These are phyloP conservation scores for Bifiguratus adelaidae DNA, from an alignment of 192 early-diverging fungal species.

Conservation along the genomic window DNA sequence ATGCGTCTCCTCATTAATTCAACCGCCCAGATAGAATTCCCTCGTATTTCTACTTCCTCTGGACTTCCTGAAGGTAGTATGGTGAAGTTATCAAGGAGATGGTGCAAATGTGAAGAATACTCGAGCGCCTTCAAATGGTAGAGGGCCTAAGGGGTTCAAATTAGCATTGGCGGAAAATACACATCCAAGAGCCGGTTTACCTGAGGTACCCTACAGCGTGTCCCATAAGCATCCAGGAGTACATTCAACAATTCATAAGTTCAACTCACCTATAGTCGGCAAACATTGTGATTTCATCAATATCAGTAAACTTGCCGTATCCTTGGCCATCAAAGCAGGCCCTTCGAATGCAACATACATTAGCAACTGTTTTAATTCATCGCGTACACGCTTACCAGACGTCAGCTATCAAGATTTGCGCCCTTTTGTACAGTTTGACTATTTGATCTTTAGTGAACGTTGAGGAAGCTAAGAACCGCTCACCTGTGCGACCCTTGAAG, in stretches of 20 bases:
- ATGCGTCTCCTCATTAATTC: slow-evolving; percentile 44
- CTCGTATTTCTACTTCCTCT: slow-evolving; percentile 73
- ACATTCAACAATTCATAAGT: not conserved
- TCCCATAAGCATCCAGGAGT: no score
- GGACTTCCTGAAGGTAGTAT: slow-evolving; percentile 43
- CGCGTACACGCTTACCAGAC: slow-evolving; percentile 34
- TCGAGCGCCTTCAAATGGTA: slow-evolving; percentile 55
- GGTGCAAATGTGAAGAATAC: slow-evolving; percentile 49
- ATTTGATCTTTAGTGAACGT: not conserved
- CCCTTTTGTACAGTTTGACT: slow-evolving; percentile 67
- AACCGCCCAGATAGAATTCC: slow-evolving; percentile 72
- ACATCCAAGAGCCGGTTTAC: slow-evolving; percentile 8
- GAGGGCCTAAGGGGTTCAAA: slow-evolving; percentile 30
- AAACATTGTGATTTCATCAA: slow-evolving; percentile 82
- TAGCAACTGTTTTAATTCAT: not conserved
- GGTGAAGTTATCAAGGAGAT: slow-evolving; percentile 24
- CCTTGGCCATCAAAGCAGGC: slow-evolving; percentile 68
- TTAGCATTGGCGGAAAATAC: not conserved
- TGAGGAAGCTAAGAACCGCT: not conserved
- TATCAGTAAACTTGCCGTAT: slow-evolving; percentile 54
- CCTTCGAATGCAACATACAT: slow-evolving; percentile 18
- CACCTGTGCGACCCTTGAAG: slow-evolving; percentile 44
- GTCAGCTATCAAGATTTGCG: slow-evolving; percentile 80
- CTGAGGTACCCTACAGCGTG: slow-evolving; percentile 22
- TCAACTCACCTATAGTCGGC: slow-evolving; percentile 60